Conservation (phyloP, 2,329 filamentous ascomycete species). For the Bipolaris zeicola region DNA sequence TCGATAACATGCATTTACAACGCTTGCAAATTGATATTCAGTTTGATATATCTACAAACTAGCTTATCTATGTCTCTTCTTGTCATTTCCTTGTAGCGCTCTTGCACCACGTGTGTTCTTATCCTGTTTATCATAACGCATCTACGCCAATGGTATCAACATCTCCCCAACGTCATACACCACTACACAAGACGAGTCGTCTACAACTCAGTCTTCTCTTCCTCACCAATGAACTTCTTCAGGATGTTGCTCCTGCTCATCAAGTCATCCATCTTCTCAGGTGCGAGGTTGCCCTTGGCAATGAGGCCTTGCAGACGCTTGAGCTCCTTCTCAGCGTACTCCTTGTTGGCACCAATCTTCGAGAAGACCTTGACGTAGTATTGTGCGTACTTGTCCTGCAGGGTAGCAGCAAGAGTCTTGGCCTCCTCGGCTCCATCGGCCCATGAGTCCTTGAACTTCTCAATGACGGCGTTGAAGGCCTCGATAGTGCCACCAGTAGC, state of each 20-base stretch:
- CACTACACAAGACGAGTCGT: slow-evolving; percentile 1
- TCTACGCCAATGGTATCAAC: background rate
- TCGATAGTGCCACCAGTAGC: slow-evolving; percentile 80
- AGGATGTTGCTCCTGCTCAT: slow-evolving; percentile 87
- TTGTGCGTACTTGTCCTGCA: slow-evolving; percentile 82
- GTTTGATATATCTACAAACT: slow-evolving; percentile 1
- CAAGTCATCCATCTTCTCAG: slow-evolving; percentile 87
- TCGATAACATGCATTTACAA: slow-evolving; percentile 1
- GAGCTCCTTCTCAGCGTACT: slow-evolving; percentile 84
- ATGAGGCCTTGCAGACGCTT: slow-evolving; percentile 78
- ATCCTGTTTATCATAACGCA: background rate
- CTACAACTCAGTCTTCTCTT: slow-evolving; percentile 74
- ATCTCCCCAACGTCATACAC: background rate
- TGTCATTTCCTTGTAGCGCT: slow-evolving; percentile 21
- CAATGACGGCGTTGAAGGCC: slow-evolving; percentile 74
- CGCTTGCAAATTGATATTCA: slow-evolving; percentile 9
- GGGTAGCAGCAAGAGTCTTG: slow-evolving; percentile 69
- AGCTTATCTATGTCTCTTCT: slow-evolving; percentile 17
- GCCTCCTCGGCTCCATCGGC: slow-evolving; percentile 69
- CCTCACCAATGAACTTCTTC: slow-evolving; percentile 70
- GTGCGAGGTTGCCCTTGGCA: slow-evolving; percentile 82
- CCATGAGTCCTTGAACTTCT: slow-evolving; percentile 70
- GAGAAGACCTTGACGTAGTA: slow-evolving; percentile 94
- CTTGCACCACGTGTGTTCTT: background rate
- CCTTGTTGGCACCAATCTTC: slow-evolving; percentile 79